These are phyloP conservation scores for Vigna reflexopilosa DNA, from an alignment of 306 rosid genomes.

Conservation along the genomic window DNA sequence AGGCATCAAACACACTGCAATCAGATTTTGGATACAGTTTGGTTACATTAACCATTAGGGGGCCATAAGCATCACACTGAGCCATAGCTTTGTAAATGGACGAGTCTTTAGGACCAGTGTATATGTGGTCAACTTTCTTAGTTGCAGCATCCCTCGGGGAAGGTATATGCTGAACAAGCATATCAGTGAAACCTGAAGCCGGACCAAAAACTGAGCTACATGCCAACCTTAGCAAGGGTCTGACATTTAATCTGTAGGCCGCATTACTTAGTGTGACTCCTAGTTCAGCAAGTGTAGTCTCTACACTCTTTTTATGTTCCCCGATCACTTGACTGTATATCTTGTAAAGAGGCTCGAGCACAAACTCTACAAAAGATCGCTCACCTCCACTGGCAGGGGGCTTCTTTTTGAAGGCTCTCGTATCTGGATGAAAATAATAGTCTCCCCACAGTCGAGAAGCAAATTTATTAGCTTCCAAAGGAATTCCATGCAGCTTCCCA, in stretches of 20 bases:
- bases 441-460: slow-evolving; percentile 98
- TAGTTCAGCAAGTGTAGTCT: slow-evolving; percentile 93
- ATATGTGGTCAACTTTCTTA: slow-evolving; percentile 88
- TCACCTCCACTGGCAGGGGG: slow-evolving; percentile 92
- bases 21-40: slow-evolving; percentile 96
- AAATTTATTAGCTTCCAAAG: slow-evolving; percentile 80
- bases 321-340: slow-evolving; percentile 98
- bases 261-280: slow-evolving; percentile 96
- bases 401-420: slow-evolving; percentile 80
- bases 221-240: slow-evolving; percentile 94
- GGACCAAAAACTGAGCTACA: slow-evolving; percentile 96
- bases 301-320: slow-evolving; percentile 97
- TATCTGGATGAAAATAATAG: slow-evolving; percentile 77
- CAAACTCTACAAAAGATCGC: slow-evolving; percentile 94
- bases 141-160: slow-evolving; percentile 86
- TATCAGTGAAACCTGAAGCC: slow-evolving; percentile 90
- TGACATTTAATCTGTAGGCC: slow-evolving; percentile 90
- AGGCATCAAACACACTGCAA: slow-evolving; percentile 98
- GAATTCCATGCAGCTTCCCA: slow-evolving; percentile 86
- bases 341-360: slow-evolving; percentile 91
- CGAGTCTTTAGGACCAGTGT: slow-evolving; percentile 91
- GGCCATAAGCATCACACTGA: slow-evolving; percentile 85
- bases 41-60: slow-evolving; percentile 92
- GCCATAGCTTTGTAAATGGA: slow-evolving; percentile 82
- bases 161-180: slow-evolving; percentile 96